Percentiles rank a stretch among this genome's conserved stretches.
phyloP scores from a whole-genome alignment of 371 early-diverging fungal genomes.

The Mucor velutinosus region DNA sequence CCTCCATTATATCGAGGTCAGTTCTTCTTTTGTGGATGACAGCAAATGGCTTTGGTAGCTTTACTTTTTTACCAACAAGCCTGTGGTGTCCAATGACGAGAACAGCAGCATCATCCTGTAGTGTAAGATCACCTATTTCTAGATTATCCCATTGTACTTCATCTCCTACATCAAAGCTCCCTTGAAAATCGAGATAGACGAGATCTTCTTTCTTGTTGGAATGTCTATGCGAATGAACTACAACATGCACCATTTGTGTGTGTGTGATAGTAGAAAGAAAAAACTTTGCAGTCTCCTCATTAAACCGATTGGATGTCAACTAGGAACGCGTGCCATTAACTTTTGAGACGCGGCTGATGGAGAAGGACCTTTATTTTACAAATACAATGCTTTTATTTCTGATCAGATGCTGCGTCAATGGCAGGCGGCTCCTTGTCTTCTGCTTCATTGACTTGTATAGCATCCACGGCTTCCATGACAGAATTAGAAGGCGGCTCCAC shows the following conservation, averaged over 20 bases:
- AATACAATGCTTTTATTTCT: neutral
- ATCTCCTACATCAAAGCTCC: constrained; percentile 40
- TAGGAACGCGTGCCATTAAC: neutral
- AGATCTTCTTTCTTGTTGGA: constrained; percentile 27
- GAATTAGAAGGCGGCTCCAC: constrained; percentile 74
- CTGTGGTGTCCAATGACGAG: constrained; percentile 54
- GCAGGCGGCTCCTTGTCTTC: neutral
- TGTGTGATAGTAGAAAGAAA: neutral
- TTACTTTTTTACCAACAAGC: constrained; percentile 45
- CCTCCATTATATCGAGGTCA: constrained; percentile 21
- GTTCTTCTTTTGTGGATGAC: constrained; percentile 41
- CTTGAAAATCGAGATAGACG: constrained; percentile 57
- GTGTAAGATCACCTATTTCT: constrained; percentile 43
- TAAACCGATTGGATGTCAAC: neutral
- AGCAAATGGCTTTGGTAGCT: constrained; percentile 53
- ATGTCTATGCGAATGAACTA: constrained; percentile 24
- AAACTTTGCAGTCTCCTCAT: neutral
- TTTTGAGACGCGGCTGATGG: neutral
- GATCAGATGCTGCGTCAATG: neutral
- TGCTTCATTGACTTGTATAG: neutral
- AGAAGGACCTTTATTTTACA: too few species aligned
- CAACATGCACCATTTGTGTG: constrained; percentile 34
- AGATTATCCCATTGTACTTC: constrained; percentile 25
- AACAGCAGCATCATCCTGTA: constrained; percentile 39
- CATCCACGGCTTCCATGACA: constrained; percentile 76